Base-by-base conservation (phyloP, 192 early-diverging fungal genomes). In the Geranomyces variabilis region DNA sequence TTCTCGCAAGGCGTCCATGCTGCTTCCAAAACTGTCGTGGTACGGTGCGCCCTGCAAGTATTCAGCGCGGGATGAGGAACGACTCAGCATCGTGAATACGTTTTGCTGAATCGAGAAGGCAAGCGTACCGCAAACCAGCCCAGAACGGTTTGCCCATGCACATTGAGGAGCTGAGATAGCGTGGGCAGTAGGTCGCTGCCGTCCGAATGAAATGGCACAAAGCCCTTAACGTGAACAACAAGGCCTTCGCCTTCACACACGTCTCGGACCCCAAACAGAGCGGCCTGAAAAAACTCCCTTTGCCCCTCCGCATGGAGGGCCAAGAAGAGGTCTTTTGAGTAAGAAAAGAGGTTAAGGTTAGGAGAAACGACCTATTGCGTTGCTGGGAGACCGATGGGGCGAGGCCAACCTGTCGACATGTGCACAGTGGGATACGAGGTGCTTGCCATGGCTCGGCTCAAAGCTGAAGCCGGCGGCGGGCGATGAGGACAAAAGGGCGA, bases 91-190 rank as follows among this genome's bases (percentile, higher is more conserved):
- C n/a, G 56, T 12, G 14, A 57, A 28, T 57, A 12, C 9, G 13
- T 9, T 12, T 12, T 24, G 26, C 14, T 17, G n/a, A n/a, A 53
- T 53, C 24, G 19, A 26, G 51, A 53, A 8, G 15, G 7, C 17
- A 28, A 21, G 15, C 63, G 26, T 69, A 75, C 73, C 22, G 66
- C 65, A 69, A 67, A 66, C 73, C 73, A 75, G 3, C 73, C 73
- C 8, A 75, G 12, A 0, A 75, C 49, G 17, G 73, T 75, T 30
- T 60, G 56, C 15, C 73, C 73, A 24, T 75, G 56, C 1, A 58
- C 33, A 22, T 45, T 67, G 19, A 75, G 43, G 12, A 69, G 55
- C 28, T 67, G 65, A 1, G 56, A 31, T 14, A 75, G 19, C 6
- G 29, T 44, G 3, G 57, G 28, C 15, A 62, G 14, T 0, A 73